A percentile compares a stretch with the other conserved stretches of the same genome.
Conservation (phyloP, 1,284 basidiomycete species). For the Heterobasidion occidentale region DNA sequence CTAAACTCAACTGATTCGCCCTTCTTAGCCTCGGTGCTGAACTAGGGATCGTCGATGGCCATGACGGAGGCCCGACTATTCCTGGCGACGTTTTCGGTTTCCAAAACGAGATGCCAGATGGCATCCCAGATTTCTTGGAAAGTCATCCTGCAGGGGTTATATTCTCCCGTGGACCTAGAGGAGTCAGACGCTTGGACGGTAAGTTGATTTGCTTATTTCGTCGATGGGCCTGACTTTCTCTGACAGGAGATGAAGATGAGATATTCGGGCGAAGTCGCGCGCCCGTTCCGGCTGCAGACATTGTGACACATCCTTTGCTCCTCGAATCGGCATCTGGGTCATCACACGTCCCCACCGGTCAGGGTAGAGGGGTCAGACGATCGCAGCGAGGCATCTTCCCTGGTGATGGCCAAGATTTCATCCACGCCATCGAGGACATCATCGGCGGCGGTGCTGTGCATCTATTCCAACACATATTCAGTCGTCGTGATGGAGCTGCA, state of each 20-base stretch:
- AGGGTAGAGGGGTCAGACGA: slow-evolving; percentile 47
- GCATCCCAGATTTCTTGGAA: slow-evolving; percentile 19
- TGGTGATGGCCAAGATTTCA: slow-evolving; percentile 48
- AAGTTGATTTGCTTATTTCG: slow-evolving; percentile 2
- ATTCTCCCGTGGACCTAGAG: slow-evolving; percentile 32
- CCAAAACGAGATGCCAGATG: slow-evolving; percentile 38
- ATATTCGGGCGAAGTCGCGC: slow-evolving; percentile 55
- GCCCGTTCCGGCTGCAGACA: slow-evolving; percentile 44
- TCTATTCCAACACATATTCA: slow-evolving; percentile 74
- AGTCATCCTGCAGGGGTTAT: slow-evolving; percentile 34
- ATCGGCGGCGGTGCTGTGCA: slow-evolving; percentile 80
- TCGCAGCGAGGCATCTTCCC: slow-evolving; percentile 42
- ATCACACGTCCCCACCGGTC: slow-evolving; percentile 33
- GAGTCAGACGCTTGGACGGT: slow-evolving; percentile 46
- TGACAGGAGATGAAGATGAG: slow-evolving; percentile 43
- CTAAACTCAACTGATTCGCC: slow-evolving; percentile 7
- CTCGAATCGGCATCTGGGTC: slow-evolving; percentile 49
- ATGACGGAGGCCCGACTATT: slow-evolving; percentile 27
- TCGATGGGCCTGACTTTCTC: slow-evolving; percentile 2
- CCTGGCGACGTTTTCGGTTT: slow-evolving; percentile 48
- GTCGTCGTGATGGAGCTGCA: slow-evolving; percentile 41
- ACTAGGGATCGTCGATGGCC: slow-evolving; percentile 36
- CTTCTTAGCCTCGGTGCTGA: slow-evolving; percentile 38
- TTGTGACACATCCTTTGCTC: slow-evolving; percentile 78
- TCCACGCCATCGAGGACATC: slow-evolving; percentile 78